Base-by-base conservation (phyloP, 2,329 filamentous ascomycete species). In the Canariomyces notabilis region DNA sequence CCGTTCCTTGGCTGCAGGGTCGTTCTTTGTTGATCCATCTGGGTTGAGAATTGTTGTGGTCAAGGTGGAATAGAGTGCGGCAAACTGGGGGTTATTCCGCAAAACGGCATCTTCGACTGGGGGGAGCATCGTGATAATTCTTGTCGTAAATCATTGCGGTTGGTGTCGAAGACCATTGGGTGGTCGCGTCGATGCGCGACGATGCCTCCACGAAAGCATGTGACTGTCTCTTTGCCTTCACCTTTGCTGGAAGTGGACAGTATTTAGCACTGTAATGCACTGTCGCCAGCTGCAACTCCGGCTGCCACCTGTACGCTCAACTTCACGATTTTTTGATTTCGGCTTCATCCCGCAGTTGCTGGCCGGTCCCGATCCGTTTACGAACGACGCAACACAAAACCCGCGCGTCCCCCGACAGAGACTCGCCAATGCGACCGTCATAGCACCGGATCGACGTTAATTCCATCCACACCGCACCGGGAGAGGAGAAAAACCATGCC, bases 61-160 rank as follows among this genome's bases (percentile, higher is more conserved):
- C 37, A 84, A 66, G 11, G 69, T 75, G 14, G 64, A 68, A 61
- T 83, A 79, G 5, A 84, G 69, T 26, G 69, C 67, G n/a, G 76
- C 74, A 56, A 83, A 84, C 18, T 76, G 71, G 0, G 79, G 79
- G 52, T 83, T 83, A 48, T 67, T 70, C 42, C 71, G 62, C 1
- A 84, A 61, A 15, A 83, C 65, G 0, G 69, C 55, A 7, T 75
- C 68, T 16, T 83, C 79, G 7, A 83, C 63, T 0, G 77, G 78
- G 0, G 80, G 80, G 2, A 83, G 63, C 77, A 82, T 82, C 2
- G 15, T 61, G 45, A 8, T 26, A 22, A 1, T 23, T 21, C 3
- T 37, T n/a, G 21, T 15, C 15, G 22, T 32, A 18, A 21, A 21
- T n/a, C n/a, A n/a, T n/a, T n/a, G n/a, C n/a, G n/a, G n/a, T n/a